A percentile compares a stretch with the other conserved stretches of the same genome.
These are phyloP conservation scores for Sporisorium sorghi DNA, from an alignment of 1,284 basidiomycete species.

Conservation along the genomic window DNA sequence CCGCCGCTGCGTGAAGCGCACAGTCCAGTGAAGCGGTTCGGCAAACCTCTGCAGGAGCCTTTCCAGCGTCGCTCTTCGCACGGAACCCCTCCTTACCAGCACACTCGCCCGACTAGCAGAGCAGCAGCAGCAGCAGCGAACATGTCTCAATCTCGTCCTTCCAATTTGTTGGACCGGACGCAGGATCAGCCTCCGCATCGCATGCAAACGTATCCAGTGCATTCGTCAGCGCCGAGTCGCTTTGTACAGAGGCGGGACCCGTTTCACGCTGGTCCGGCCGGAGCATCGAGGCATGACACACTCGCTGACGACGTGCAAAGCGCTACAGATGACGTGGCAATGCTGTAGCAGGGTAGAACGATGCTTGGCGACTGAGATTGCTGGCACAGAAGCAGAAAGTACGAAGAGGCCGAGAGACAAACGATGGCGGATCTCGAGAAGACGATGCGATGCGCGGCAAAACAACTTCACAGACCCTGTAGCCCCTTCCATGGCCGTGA, in stretches of 20 bases:
- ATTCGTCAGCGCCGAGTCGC: neutral
- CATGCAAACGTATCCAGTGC: neutral
- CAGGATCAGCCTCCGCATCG: constrained; percentile 7
- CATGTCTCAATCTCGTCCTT: neutral
- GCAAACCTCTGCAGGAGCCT: neutral
- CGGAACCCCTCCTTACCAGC: constrained; percentile 1
- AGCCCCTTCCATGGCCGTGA: neutral
- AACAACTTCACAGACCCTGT: neutral
- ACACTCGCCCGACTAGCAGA: constrained; percentile 1
- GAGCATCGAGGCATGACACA: neutral
- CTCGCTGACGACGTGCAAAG: neutral
- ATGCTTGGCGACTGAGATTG: constrained; percentile 15
- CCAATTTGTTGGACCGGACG: constrained; percentile 4
- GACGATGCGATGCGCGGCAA: neutral
- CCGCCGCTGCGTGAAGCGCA: neutral
- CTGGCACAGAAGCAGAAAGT: neutral
- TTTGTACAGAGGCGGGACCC: neutral
- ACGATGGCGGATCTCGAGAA: neutral
- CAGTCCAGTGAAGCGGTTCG: constrained; percentile 1
- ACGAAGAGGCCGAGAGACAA: neutral
- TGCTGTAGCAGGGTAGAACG: constrained; percentile 3
- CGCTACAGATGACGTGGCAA: constrained; percentile 3
- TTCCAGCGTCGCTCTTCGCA: constrained; percentile 3
- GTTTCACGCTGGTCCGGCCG: neutral
- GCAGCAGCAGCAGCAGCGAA: neutral